phyloP scores from a whole-genome alignment of 169 alveolate species.

The Plasmodium malariae region DNA sequence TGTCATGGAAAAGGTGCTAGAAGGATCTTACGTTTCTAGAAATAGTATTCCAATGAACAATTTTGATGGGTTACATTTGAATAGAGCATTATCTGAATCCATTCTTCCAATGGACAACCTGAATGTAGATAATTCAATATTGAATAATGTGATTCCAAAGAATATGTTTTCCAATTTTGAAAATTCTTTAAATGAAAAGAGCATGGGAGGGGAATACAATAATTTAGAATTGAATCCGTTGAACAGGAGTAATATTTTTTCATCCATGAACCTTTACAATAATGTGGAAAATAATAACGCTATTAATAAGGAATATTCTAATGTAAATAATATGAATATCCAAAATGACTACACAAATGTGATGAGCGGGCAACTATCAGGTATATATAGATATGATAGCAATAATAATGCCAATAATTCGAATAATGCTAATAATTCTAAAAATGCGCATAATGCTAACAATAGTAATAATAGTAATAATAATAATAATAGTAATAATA shows the following conservation, averaged over 20 bases:
- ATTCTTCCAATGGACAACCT: conserved; percentile 67
- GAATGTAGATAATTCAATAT: conserved; percentile 46
- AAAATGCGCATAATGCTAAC: no score
- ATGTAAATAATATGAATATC: background rate
- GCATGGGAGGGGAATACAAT: conserved; percentile 36
- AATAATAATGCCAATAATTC: no score
- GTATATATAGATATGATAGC: no score
- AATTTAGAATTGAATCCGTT: conserved; percentile 55
- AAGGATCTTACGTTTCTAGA: conserved; percentile 62
- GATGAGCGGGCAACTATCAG: background rate
- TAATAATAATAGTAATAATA: no score
- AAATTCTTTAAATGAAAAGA: conserved; percentile 35
- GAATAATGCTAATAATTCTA: no score
- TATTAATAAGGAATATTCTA: conserved; percentile 3
- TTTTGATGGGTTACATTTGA: conserved; percentile 32
- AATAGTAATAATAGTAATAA: no score
- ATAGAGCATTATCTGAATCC: conserved; percentile 55
- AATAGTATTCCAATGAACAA: conserved; percentile 60
- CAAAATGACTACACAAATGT: conserved; percentile 15
- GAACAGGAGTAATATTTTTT: conserved; percentile 17
- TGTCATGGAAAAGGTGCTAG: conserved; percentile 59
- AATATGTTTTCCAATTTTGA: conserved; percentile 67
- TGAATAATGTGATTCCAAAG: conserved; percentile 74
- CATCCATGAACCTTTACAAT: conserved; percentile 15
- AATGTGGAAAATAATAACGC: conserved; percentile 2